phyloP scores from a whole-genome alignment of 2,329 filamentous ascomycete genomes.

The Rugonectria rugulosa region DNA sequence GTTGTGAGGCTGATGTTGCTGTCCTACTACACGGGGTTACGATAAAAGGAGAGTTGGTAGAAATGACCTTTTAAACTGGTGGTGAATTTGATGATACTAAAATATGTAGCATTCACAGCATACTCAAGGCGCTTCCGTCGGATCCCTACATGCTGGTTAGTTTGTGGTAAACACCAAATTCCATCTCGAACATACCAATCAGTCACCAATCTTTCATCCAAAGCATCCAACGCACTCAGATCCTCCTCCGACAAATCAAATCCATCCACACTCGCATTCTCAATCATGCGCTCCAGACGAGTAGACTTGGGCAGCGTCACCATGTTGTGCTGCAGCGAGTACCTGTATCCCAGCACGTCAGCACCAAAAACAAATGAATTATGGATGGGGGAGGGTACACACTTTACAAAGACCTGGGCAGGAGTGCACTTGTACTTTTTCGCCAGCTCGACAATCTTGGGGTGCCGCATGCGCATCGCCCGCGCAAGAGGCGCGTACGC shows the following conservation, averaged over 20 bases:
- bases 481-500: constrained; percentile 82
- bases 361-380: not conserved
- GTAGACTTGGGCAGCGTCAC: constrained; percentile 79
- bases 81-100: too few relatives aligned
- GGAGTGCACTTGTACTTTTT: constrained; percentile 74
- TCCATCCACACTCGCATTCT: constrained; percentile 68
- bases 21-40: too few relatives aligned
- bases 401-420: constrained; percentile 75
- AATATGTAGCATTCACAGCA: not conserved
- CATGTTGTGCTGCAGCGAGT: constrained; percentile 78
- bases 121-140: constrained; percentile 38
- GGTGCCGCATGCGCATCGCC: constrained; percentile 73
- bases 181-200: constrained; percentile 56
- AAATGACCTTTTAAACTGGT: too few relatives aligned
- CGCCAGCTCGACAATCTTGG: constrained; percentile 66
- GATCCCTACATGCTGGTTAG: constrained; percentile 37
- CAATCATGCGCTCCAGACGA: constrained; percentile 65
- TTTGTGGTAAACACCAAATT: fast-evolving
- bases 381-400: not conserved
- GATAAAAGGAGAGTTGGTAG: too few relatives aligned
- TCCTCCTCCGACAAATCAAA: constrained; percentile 71
- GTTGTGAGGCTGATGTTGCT: constrained; percentile 7
- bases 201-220: constrained; percentile 78
- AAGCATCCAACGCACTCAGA: constrained; percentile 66
- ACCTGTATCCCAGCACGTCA: constrained; percentile 52